Percentiles rank a stretch among this genome's conserved stretches.
Evolutionary conservation across 768 basidiomycete species (phyloP).

Genomic region (Pleurotus tuoliensis): DNA sequence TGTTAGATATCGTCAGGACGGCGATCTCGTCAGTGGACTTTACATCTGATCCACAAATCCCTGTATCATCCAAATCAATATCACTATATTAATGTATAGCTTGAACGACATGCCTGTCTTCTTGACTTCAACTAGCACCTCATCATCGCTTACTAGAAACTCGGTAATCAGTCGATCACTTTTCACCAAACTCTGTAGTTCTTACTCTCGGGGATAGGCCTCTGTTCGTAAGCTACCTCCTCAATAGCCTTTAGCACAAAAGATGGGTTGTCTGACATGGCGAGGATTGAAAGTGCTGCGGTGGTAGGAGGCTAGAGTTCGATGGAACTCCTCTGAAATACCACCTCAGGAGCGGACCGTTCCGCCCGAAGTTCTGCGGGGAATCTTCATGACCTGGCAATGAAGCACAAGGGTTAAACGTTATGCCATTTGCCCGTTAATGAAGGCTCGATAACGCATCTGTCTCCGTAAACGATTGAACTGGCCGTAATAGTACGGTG

Average conservation of each 20-base stretch:
- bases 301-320: not conserved
- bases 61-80: constrained; percentile 30
- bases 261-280: constrained; percentile 73
- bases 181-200: not conserved
- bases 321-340: not conserved
- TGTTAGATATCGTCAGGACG: constrained; percentile 13
- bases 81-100: not conserved
- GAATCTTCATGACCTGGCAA: not conserved
- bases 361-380: constrained; percentile 1
- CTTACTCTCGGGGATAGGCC: constrained; percentile 72
- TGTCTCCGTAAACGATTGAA: too few species aligned
- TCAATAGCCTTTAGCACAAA: constrained; percentile 73
- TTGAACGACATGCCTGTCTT: constrained; percentile 66
- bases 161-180: constrained; percentile 2
- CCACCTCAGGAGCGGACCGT: not conserved
- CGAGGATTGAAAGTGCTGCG: not conserved
- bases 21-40: constrained; percentile 11
- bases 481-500: too few species aligned
- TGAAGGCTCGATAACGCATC: too few species aligned
- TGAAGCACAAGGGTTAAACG: not conserved
- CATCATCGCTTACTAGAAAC: constrained; percentile 55
- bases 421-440: too few species aligned
- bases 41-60: constrained; percentile 91
- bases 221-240: constrained; percentile 65
- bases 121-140: constrained; percentile 87